Percentiles rank a stretch among this genome's conserved stretches.
Evolutionary conservation across 1,139 yeast species (phyloP).

Genomic region (Yamadazyma sp.): DNA sequence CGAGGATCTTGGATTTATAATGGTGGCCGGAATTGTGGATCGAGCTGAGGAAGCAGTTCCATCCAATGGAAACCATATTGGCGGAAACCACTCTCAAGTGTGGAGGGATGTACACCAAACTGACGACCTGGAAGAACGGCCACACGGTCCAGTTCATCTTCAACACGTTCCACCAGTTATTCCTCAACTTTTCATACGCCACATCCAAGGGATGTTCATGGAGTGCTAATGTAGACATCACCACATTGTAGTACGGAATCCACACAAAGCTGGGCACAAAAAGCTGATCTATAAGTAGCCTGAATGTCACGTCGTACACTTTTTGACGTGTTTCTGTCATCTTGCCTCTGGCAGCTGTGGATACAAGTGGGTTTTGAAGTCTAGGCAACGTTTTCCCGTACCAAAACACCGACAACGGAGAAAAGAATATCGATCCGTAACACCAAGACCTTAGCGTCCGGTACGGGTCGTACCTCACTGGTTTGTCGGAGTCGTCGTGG

Average conservation of each 20-base stretch:
- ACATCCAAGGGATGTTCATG: constrained; percentile 37
- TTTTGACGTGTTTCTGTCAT: constrained; percentile 19
- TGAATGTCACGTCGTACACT: constrained; percentile 35
- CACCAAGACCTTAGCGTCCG: constrained; percentile 66
- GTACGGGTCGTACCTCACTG: constrained; percentile 11
- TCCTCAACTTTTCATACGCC: constrained; percentile 32
- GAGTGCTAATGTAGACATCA: constrained; percentile 39
- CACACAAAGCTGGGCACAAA: constrained; percentile 36
- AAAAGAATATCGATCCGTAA: constrained; percentile 77
- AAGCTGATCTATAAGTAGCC: constrained; percentile 40
- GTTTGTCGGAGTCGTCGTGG: constrained; percentile 18
- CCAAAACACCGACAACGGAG: constrained; percentile 75
- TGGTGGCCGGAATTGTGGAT: constrained; percentile 48
- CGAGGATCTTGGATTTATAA: constrained; percentile 38
- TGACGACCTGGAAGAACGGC: constrained; percentile 44
- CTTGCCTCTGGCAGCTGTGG: constrained; percentile 11
- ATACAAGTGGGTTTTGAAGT: constrained; percentile 43
- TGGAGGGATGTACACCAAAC: constrained; percentile 40
- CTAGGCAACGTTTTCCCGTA: constrained; percentile 56
- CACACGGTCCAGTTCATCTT: constrained; percentile 46
- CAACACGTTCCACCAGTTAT: constrained; percentile 46
- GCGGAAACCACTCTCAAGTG: constrained; percentile 41
- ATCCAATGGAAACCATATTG: constrained; percentile 44
- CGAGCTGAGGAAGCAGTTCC: constrained; percentile 48
- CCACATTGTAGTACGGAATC: constrained; percentile 47